Conservation (phyloP, 2,329 filamentous ascomycete species). For the Aspergillus aculeatinus region DNA sequence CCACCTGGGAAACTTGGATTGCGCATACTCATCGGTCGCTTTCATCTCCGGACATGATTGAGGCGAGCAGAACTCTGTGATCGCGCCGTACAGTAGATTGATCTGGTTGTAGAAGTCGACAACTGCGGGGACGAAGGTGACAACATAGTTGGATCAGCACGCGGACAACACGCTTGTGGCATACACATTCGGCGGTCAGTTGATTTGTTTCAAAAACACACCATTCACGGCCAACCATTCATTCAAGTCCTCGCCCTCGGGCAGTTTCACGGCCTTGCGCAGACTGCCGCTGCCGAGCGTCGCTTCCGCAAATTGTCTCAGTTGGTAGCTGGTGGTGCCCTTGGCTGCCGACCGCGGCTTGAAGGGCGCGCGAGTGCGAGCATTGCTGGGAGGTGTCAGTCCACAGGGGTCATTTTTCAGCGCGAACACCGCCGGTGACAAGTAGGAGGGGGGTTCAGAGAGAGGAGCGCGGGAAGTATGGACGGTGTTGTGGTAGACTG, state of each 20-base stretch:
- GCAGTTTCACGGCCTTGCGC: conserved; percentile 92
- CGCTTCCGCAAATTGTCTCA: conserved; percentile 96
- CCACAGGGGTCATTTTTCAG: conserved; percentile 40
- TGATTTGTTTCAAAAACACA: conserved; percentile 48
- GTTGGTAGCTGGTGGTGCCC: conserved; percentile 85
- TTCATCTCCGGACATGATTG: conserved; percentile 99
- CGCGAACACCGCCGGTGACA: conserved; percentile 36
- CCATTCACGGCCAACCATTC: conserved; percentile 98
- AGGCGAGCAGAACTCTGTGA: conserved; percentile 98
- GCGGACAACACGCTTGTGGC: no score
- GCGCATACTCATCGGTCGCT: conserved; percentile 85
- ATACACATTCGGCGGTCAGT: background rate
- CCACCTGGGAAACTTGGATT: conserved; percentile 25
- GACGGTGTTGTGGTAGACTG: conserved; percentile 32
- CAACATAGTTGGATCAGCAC: background rate
- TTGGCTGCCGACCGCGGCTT: conserved; percentile 81
- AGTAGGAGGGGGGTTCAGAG: conserved; percentile 35
- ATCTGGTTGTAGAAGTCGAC: conserved; percentile 99
- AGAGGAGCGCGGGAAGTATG: conserved; percentile 30
- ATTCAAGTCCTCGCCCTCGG: conserved; percentile 95
- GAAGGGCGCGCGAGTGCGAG: conserved; percentile 86
- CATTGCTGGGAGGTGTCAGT: conserved; percentile 63
- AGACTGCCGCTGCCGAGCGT: conserved; percentile 92
- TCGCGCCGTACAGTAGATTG: conserved; percentile 96
- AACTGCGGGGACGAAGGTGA: conserved; percentile 54